Evolutionary conservation across 257 asterid species (phyloP).

Genomic region (Salvia splendens): DNA sequence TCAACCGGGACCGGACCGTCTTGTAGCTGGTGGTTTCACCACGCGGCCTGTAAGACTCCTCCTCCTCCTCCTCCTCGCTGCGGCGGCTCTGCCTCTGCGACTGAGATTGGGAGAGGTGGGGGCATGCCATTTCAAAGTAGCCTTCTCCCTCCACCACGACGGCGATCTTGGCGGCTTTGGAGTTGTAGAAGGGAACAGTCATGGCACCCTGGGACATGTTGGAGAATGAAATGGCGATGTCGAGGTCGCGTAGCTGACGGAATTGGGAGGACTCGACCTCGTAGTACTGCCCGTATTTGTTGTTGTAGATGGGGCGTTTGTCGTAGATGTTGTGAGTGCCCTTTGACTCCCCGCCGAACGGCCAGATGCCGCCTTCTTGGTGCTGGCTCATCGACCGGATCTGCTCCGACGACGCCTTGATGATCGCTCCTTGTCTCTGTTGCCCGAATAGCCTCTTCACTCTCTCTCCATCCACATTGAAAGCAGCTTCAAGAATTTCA

Average conservation of each 20-base stretch:
- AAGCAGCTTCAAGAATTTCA: slow-evolving; percentile 65
- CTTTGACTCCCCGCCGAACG: slow-evolving; percentile 54
- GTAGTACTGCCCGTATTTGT: slow-evolving; percentile 58
- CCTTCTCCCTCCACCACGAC: slow-evolving; percentile 60
- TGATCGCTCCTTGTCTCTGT: slow-evolving; percentile 46
- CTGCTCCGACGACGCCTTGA: slow-evolving; percentile 66
- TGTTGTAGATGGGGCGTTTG: slow-evolving; percentile 40
- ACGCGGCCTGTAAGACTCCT: neutral
- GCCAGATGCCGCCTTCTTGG: slow-evolving; percentile 67
- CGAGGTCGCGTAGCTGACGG: slow-evolving; percentile 45
- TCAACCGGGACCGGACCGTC: slow-evolving; percentile 44
- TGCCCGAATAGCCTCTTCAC: slow-evolving; percentile 48
- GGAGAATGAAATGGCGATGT: slow-evolving; percentile 47
- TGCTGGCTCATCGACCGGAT: slow-evolving; percentile 52
- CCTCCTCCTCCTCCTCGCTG: no score
- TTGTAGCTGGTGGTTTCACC: slow-evolving; percentile 33
- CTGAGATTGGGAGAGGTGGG: slow-evolving; percentile 44
- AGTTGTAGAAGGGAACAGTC: slow-evolving; percentile 53
- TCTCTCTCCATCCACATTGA: slow-evolving; percentile 50
- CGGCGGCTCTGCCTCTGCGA: slow-evolving; percentile 1
- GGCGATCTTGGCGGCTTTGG: slow-evolving; percentile 49
- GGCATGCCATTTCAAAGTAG: slow-evolving; percentile 71
- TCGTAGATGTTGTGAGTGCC: slow-evolving; percentile 43
- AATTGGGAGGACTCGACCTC: slow-evolving; percentile 42
- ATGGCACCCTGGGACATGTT: slow-evolving; percentile 71